Base-by-base conservation (phyloP, 805 yeast genomes). In the Wickerhamiella kazuoi region DNA sequence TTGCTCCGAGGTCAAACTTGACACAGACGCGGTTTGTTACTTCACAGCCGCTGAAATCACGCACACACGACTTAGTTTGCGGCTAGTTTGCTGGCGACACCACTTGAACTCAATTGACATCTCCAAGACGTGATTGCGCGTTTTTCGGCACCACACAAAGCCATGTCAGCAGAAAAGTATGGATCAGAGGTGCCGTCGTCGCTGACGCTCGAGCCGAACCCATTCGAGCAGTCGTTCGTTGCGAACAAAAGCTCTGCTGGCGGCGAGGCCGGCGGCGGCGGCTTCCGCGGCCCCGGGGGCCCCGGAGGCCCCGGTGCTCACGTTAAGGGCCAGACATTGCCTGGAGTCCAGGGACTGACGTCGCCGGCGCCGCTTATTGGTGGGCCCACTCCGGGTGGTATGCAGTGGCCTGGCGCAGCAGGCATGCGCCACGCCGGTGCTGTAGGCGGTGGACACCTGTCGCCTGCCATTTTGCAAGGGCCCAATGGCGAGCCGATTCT, bases 211-310 rank as follows among this genome's bases (percentile, higher is more conserved):
- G 98, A 90, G 57, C 94, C 90, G 8, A 87, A 87, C 52, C 96
- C 96, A 3, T 87, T 87, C 55, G 98, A 87, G 58, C 80, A 79
- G 57, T 80, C 94, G 37, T 87, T 87, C 62, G 95, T 90, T n/a
- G 61, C 74, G 2, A 23, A 11, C 26, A 11, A 11, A 6, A 23
- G 11, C 14, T 8, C 8, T 14, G 8, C 32, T 29, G 17, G 17
- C 15, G 32, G 15, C 15, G 32, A 29, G 17, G 15, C 15, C 7
- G 15, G 4, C n/a, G 16, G n/a, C 29, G 20, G 32, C 37, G 23
- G 31, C 16, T 35, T 3, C 21, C 23, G n/a, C 21, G 32, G 31
- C 21, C n/a, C n/a, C n/a, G n/a, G n/a, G n/a, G n/a, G n/a, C n/a
- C n/a, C n/a, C n/a, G n/a, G n/a, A n/a, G 31, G 23, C 14, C 20